Base-by-base conservation (phyloP, 176 grass and related monocot species). In the Aegilops tauschii region DNA sequence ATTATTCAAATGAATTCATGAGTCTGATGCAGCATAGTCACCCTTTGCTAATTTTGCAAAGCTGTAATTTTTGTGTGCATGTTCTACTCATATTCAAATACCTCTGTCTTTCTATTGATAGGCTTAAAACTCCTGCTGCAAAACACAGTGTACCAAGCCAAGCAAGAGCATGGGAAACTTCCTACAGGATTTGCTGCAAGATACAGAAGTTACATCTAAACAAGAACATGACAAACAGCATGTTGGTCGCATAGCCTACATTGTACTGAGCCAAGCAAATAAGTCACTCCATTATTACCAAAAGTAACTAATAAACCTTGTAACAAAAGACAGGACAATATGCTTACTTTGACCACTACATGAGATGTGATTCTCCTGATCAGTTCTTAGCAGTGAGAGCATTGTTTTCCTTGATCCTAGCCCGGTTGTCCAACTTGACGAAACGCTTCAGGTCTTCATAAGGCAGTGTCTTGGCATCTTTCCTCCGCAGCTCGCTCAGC, bases 331-430 rank as follows among this genome's bases (percentile, higher is more conserved):
- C 21, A 74, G 67, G 63, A 9, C 12, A 47, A 36, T 39, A 66
- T 18, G 54, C 25, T n/a, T 49, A 71, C 37, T 54, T 45, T 1
- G 76, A 61, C 18, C 20, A 69, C 9, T 14, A 62, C 34, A 27
- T 64, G 37, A 61, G 9, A 81, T 29, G 45, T 37, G 12, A 81
- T 21, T 54, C 32, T 65, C 54, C 62, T 80, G 36, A 69, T 98
- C 78, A 95, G 54, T 88, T 95, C 84, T 98, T 98, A 35, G 92
- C 93, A 47, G 63, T 98, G 64, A 89, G 47, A 40, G 90, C 83
- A 84, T 94, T 98, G 52, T 94, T 95, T 54, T 95, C 93, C 92
- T 98, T 95, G 77, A 98, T 94, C 27, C 93, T 67, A 62, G 96
- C 36, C 66, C 92, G 96, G 49, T 98, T 95, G 61, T 95, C 90